Conservation (phyloP, 2,329 filamentous ascomycete species). For the Lecanicillium sp. region DNA sequence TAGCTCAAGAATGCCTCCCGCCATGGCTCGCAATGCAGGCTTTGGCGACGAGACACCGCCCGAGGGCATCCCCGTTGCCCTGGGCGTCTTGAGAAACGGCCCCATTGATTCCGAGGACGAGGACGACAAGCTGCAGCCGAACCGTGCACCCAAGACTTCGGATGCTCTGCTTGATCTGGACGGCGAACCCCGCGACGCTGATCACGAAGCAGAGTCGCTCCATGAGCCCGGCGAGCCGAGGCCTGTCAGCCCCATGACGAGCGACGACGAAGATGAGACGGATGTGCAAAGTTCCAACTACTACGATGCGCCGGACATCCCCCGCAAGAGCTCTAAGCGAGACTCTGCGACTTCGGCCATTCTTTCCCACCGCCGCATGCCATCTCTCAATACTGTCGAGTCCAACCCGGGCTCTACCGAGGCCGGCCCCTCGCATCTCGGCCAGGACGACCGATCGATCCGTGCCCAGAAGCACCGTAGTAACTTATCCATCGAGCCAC, state of each 20-base stretch:
- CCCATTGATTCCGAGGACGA: constrained; percentile 61
- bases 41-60: constrained; percentile 62
- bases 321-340: constrained; percentile 67
- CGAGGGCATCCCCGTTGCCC: constrained; percentile 60
- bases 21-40: constrained; percentile 47
- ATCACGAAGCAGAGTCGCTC: constrained; percentile 28
- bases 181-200: constrained; percentile 40
- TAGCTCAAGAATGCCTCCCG: constrained; percentile 78
- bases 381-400: constrained; percentile 30
- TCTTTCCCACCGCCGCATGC: constrained; percentile 27
- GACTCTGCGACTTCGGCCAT: constrained; percentile 41
- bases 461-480: constrained; percentile 14
- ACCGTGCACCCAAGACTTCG: constrained; percentile 8
- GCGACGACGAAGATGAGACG: constrained; percentile 34
- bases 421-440: constrained; percentile 1
- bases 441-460: constrained; percentile 10
- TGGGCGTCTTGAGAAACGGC: constrained; percentile 52
- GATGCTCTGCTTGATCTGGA: constrained; percentile 40
- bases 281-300: constrained; percentile 21
- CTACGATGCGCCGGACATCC: constrained; percentile 50
- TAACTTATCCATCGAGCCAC: constrained; percentile 17
- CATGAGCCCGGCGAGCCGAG: constrained; percentile 20
- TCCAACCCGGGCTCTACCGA: constrained; percentile 17
- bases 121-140: constrained; percentile 27
- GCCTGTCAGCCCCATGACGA: constrained; percentile 28